Percentiles rank a stretch among this genome's conserved stretches.
phyloP scores from a whole-genome alignment of 2,329 filamentous ascomycete species.

The Ceratocystis albifundus region DNA sequence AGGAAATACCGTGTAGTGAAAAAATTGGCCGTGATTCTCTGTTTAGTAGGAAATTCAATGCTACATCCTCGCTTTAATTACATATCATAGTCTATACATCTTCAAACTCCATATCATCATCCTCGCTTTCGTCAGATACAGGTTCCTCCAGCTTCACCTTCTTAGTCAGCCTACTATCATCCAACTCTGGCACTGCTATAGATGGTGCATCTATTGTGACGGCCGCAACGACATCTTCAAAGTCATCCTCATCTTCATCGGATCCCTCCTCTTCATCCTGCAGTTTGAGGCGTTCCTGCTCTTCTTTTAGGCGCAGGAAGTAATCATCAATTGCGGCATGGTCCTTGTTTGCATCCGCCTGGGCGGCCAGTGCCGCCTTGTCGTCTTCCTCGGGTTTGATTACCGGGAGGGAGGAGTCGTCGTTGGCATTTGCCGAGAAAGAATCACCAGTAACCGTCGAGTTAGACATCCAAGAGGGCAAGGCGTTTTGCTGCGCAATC shows the following conservation, averaged over 20 bases:
- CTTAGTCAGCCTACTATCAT: slow-evolving; percentile 36
- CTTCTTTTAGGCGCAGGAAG: slow-evolving; percentile 53
- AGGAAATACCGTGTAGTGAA: neutral
- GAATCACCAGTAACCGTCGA: slow-evolving; percentile 56
- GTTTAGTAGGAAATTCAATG: too few species aligned
- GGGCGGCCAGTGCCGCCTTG: slow-evolving; percentile 35
- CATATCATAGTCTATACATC: slow-evolving; percentile 35
- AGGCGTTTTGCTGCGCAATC: slow-evolving; percentile 54
- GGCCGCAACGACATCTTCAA: slow-evolving; percentile 41
- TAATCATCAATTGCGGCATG: slow-evolving; percentile 52
- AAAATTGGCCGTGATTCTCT: too few species aligned
- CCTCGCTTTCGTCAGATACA: slow-evolving; percentile 34
- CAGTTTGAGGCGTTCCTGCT: slow-evolving; percentile 36
- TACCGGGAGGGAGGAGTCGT: slow-evolving; percentile 27
- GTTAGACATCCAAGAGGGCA: slow-evolving; percentile 60
- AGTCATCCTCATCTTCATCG: slow-evolving; percentile 32
- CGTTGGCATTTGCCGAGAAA: slow-evolving; percentile 34
- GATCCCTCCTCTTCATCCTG: slow-evolving; percentile 26
- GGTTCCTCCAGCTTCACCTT: slow-evolving; percentile 48
- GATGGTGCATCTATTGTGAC: slow-evolving; percentile 18
- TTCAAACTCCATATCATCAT: slow-evolving; percentile 46
- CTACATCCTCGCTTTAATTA: too few species aligned
- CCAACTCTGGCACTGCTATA: slow-evolving; percentile 19
- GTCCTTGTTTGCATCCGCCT: slow-evolving; percentile 39
- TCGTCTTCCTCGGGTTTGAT: slow-evolving; percentile 35